A percentile compares a stretch with the other conserved stretches of the same genome.
These are phyloP conservation scores for Schrenkiella parvula DNA, from an alignment of 345 rosid genomes.

Conservation along the genomic window DNA sequence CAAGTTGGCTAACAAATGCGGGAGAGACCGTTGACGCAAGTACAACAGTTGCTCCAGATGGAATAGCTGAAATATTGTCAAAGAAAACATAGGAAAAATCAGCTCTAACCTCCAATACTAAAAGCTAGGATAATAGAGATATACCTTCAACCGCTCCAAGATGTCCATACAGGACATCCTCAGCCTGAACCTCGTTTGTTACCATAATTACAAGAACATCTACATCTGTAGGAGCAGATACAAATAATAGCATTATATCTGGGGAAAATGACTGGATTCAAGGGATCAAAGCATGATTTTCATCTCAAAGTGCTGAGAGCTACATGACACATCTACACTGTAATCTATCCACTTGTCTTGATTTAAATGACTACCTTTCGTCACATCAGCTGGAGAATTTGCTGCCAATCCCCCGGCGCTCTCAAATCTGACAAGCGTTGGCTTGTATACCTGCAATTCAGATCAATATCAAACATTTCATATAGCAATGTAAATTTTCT, in stretches of 20 bases:
- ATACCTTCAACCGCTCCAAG: slow-evolving; percentile 83
- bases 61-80: slow-evolving; percentile 51
- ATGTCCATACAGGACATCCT: slow-evolving; percentile 71
- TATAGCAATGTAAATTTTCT: not conserved
- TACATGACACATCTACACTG: slow-evolving; percentile 8
- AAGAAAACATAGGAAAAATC: slow-evolving; percentile 18
- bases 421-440: slow-evolving; percentile 64
- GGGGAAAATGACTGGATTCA: not conserved
- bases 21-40: slow-evolving; percentile 96
- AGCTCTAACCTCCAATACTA: slow-evolving; percentile 14
- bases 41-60: slow-evolving; percentile 66
- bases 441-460: slow-evolving; percentile 73
- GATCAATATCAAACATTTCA: not conserved
- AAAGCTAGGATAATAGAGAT: slow-evolving; percentile 9
- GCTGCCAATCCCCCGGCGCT: slow-evolving; percentile 70
- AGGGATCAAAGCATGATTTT: not conserved
- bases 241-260: not conserved
- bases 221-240: slow-evolving; percentile 48
- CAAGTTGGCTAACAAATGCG: slow-evolving; percentile 66
- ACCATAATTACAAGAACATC: slow-evolving; percentile 92
- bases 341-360: not conserved
- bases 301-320: slow-evolving; percentile 10
- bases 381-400: slow-evolving; percentile 68
- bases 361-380: slow-evolving; percentile 54
- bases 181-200: slow-evolving; percentile 89